phyloP scores from a whole-genome alignment of 2,329 filamentous ascomycete genomes.

The Arthrobotrys pseudoclavata region DNA sequence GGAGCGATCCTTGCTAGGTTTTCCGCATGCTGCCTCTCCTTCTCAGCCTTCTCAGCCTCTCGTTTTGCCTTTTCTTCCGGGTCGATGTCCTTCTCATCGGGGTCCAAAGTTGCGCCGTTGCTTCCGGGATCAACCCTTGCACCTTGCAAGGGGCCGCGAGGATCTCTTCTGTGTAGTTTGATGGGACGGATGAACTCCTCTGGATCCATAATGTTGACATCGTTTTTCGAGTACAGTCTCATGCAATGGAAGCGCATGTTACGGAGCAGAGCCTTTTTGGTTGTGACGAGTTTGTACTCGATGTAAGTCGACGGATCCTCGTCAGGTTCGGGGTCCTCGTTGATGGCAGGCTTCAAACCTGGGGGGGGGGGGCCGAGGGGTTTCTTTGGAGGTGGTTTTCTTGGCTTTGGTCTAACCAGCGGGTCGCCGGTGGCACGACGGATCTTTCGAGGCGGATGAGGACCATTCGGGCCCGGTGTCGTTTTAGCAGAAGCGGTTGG shows the following conservation, averaged over 20 bases:
- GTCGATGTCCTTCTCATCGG: conserved; percentile 73
- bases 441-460: conserved; percentile 44
- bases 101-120: conserved; percentile 65
- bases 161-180: conserved; percentile 88
- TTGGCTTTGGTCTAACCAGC: conserved; percentile 54
- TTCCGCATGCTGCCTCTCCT: conserved; percentile 85
- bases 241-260: conserved; percentile 89
- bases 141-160: conserved; percentile 77
- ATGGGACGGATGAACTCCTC: conserved; percentile 89
- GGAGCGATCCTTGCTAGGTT: conserved; percentile 95
- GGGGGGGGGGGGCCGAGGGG: conserved; percentile 35
- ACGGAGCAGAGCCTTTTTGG: conserved; percentile 82
- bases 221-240: conserved; percentile 77
- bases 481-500: conserved; percentile 46
- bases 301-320: conserved; percentile 55
- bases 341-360: conserved; percentile 17
- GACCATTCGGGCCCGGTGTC: conserved; percentile 31
- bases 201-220: conserved; percentile 79
- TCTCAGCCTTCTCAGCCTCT: conserved; percentile 77
- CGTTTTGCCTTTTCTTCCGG: conserved; percentile 75
- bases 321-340: conserved; percentile 42
- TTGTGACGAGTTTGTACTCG: conserved; percentile 82
- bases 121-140: conserved; percentile 74
- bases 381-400: conserved; percentile 49
- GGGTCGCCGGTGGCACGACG: conserved; percentile 51